A percentile compares a stretch with the other conserved stretches of the same genome.
phyloP scores from a whole-genome alignment of 2,329 filamentous ascomycete genomes.

The Paecilomyces niveus region DNA sequence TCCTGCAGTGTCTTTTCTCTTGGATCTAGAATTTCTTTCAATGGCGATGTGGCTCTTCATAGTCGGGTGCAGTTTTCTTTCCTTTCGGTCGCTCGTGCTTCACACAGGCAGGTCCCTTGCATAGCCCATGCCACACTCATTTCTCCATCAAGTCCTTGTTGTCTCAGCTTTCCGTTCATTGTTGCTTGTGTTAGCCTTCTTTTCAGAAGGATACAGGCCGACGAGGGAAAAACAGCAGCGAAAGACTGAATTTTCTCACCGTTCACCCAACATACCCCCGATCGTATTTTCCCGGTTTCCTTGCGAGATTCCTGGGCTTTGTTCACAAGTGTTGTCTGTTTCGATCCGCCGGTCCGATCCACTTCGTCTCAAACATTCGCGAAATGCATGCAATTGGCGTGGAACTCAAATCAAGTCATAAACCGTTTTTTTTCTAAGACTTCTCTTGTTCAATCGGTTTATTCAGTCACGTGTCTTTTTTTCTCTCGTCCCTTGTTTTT shows the following conservation, averaged over 20 bases:
- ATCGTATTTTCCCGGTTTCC: background rate
- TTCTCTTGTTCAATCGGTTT: constrained; percentile 9
- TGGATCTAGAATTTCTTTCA: background rate
- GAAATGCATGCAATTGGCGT: background rate
- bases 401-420: background rate
- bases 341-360: constrained; percentile 17
- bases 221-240: background rate
- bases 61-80: background rate
- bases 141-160: background rate
- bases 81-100: background rate
- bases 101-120: constrained; percentile 2
- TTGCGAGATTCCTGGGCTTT: background rate
- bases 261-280: constrained; percentile 1
- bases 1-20: background rate
- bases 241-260: background rate
- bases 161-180: background rate
- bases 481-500: constrained; percentile 3
- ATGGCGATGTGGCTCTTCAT: background rate
- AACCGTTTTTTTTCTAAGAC: constrained; percentile 1
- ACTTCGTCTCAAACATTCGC: constrained; percentile 1
- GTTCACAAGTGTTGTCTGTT: constrained; percentile 4
- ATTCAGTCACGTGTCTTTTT: constrained; percentile 5
- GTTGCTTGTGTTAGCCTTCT: background rate
- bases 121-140: background rate
- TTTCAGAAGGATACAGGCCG: background rate